Evolutionary conservation across 108 stramenopile species (phyloP).

Genomic region (Fistulifera pelliculosa): DNA sequence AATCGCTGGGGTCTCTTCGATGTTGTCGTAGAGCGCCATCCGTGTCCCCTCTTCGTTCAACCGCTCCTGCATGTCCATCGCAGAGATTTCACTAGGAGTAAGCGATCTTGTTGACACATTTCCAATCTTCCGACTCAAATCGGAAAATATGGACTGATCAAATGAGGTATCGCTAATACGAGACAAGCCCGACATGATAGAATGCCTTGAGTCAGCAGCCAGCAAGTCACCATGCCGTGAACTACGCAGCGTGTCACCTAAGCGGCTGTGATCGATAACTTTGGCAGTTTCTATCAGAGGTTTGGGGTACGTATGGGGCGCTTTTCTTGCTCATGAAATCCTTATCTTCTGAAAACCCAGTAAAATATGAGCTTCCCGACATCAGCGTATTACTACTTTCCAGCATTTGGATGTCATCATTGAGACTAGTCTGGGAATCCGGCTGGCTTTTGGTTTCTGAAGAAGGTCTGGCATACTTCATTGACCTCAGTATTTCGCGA

Average conservation of each 20-base stretch:
- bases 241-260: too few species aligned
- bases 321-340: too few species aligned
- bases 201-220: constrained; percentile 13
- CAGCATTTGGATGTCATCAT: constrained; percentile 1
- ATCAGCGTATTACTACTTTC: too few species aligned
- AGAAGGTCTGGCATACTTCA: constrained; percentile 31
- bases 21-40: too few species aligned
- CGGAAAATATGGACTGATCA: constrained; percentile 27
- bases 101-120: constrained; percentile 42
- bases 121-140: constrained; percentile 28
- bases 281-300: constrained; percentile 4
- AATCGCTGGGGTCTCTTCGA: too few species aligned
- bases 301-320: neutral
- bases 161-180: constrained; percentile 26
- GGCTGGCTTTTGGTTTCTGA: constrained; percentile 5
- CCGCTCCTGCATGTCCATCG: constrained; percentile 10
- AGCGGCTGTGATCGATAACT: neutral
- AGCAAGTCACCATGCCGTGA: too few species aligned
- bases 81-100: constrained; percentile 36
- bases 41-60: neutral
- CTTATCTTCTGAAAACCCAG: too few species aligned
- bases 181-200: constrained; percentile 46
- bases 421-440: neutral
- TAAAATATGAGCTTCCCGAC: too few species aligned
- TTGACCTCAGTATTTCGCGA: constrained; percentile 25